Base-by-base conservation (phyloP, 2,329 filamentous ascomycete species). In the Pseudogymnoascus sp. region DNA sequence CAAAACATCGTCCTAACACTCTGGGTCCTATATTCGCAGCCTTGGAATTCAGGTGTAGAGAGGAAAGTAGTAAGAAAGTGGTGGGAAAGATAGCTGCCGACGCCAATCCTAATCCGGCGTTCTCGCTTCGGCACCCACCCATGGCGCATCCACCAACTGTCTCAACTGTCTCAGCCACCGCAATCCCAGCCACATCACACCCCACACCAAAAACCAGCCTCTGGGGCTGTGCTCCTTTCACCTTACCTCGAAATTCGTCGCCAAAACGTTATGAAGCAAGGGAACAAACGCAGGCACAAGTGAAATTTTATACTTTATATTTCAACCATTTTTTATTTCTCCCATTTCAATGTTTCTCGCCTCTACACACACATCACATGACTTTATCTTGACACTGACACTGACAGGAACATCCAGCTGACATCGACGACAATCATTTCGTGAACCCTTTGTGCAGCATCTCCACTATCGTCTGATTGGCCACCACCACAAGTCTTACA, bases 381-480 rank as follows among this genome's bases (percentile, higher is more conserved):
- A 55, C n/a, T 33, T 33, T 33, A 12, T 12, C 14, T 55, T 33
- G 25, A 33, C 28, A 55, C 49, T 55, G 49, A 55, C 49, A 55
- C 25, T 33, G 28, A 55, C 49, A 55, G 25, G 8, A 33, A 30
- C 25, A 41, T 19, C 12, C 11, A 35, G 25, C 28, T 55, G 49
- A 55, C 49, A 55, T 33, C n/a, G 28, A 2, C 33, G 28, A 52
- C 25, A 52, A 33, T 33, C 49, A 4, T 5, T 25, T 55, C 6
- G n/a, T n/a, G 28, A 33, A 55, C 49, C 49, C 49, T 55, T 55
- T 33, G 49, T 55, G 49, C 49, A 55, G 49, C 14, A 25, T 2
- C 49, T 55, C 49, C 49, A 55, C 49, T 55, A 2, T 16, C 49
- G 1, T 55, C 49, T 55, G 49, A 55, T 55, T 55, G 49, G 49